These are phyloP conservation scores for Zymoseptoria tritici DNA, from an alignment of 2,329 filamentous ascomycete genomes.

Conservation along the genomic window DNA sequence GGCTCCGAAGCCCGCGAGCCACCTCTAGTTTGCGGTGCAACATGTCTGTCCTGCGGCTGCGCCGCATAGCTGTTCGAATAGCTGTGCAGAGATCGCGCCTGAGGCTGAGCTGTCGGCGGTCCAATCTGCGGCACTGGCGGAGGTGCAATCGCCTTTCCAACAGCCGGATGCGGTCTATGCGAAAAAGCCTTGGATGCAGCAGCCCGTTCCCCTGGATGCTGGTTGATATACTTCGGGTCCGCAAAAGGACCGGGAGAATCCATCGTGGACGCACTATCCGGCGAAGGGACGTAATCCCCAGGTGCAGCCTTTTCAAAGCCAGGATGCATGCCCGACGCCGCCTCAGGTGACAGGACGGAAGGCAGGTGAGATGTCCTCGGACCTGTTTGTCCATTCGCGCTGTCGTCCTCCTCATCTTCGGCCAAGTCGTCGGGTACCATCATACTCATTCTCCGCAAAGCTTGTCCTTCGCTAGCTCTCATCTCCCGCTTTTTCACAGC, in stretches of 20 bases:
- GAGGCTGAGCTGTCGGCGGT: background rate
- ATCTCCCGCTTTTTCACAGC: conserved; percentile 20
- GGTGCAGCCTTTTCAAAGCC: conserved; percentile 1
- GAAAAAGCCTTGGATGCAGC: background rate
- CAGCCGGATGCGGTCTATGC: background rate
- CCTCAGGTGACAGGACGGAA: background rate
- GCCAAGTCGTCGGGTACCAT: conserved; percentile 20
- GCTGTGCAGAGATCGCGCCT: background rate
- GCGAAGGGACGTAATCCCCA: conserved; percentile 9
- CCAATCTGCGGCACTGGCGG: background rate
- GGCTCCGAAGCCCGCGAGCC: background rate
- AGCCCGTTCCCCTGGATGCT: conserved; percentile 2
- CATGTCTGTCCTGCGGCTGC: background rate
- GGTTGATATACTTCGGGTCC: conserved; percentile 24
- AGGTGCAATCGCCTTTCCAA: background rate
- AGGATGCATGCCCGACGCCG: background rate
- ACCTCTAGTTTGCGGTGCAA: background rate
- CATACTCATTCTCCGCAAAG: conserved; percentile 26
- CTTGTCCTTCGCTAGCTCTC: conserved; percentile 26
- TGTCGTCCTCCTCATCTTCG: conserved; percentile 11
- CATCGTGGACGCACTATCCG: conserved; percentile 12
- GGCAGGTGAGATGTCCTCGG: background rate
- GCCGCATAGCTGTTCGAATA: background rate
- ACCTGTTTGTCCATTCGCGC: background rate
- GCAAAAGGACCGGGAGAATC: conserved; percentile 18